Evolutionary conservation across 441 rosid species (phyloP), one percentile per base, ranked within the genome.

Genomic region (Sinapis alba): DNA sequence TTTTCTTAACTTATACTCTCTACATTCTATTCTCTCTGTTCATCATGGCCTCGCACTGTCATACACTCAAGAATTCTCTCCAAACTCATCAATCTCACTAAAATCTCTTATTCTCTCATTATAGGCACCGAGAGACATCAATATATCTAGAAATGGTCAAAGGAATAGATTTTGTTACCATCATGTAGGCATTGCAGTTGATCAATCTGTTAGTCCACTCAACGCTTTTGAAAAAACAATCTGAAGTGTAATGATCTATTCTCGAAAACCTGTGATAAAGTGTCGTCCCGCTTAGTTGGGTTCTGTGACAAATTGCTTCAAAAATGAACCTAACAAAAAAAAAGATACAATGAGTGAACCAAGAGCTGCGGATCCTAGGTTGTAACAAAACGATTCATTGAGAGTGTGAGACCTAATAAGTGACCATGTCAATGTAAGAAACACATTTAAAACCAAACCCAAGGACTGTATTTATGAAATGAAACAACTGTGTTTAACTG

Each of bases 281-380:
- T 74, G 85, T 69, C 24, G 84, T 60, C 63, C 80, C 72, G 27
- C 78, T 69, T 51, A 82, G 85, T 84, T 95, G 93, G 65, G 92
- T 74, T 81, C 70, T 90, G 20, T 93, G 95, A 67, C 94, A 92
- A 79, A 90, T 78, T 23, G 94, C 86, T 81, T 95, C 97, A 0
- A 95, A 97, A 58, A 95, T 89, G 74, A 93, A 89, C 79, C 91
- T 90, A 77, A 95, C 77, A 43, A 98, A 91, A 93, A 95, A 78
- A 93, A 90, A 30, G 97, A 88, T 16, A 91, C 94, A 43, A 89
- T 78, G 65, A 93, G 85, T 61, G 97, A 95, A 62, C 99, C 97
- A 65, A 95, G 94, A 58, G 97, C 99, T 47, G 93, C 86, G 6
- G 99, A 93, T 19, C 99, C 99, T 63, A 95, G 86, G 85, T 87